Evolutionary conservation across 1,139 yeast genomes (phyloP).

Genomic region (Sugiyamaella grinbergsii): DNA sequence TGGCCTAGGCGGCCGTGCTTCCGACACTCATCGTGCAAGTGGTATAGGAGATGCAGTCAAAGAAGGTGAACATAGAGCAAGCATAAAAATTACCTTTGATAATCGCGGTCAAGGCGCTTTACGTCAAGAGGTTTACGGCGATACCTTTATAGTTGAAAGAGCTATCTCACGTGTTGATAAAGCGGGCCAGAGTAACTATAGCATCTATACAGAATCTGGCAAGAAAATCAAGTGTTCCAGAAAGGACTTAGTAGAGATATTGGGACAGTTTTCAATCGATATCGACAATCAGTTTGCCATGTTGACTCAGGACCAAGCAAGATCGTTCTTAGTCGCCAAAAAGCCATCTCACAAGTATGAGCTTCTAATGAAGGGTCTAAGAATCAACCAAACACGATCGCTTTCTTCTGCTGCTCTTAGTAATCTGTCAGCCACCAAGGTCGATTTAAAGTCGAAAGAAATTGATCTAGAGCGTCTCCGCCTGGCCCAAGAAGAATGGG

Average conservation of each 20-base stretch:
- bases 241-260: slow-evolving; percentile 64
- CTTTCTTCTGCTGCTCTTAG: slow-evolving; percentile 41
- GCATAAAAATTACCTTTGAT: slow-evolving; percentile 58
- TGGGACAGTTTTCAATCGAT: slow-evolving; percentile 71
- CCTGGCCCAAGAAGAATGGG: slow-evolving; percentile 17
- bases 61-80: slow-evolving; percentile 71
- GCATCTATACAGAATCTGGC: slow-evolving; percentile 55
- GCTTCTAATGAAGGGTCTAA: slow-evolving; percentile 78
- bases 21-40: slow-evolving; percentile 84
- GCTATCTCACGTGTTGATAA: slow-evolving; percentile 45
- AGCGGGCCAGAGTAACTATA: slow-evolving; percentile 54
- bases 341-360: slow-evolving; percentile 65
- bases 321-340: slow-evolving; percentile 62
- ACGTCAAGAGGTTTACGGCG: slow-evolving; percentile 66
- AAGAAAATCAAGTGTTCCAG: slow-evolving; percentile 61
- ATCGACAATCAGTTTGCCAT: slow-evolving; percentile 93
- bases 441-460: slow-evolving; percentile 15
- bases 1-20: slow-evolving; percentile 92
- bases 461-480: slow-evolving; percentile 19
- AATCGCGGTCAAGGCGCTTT: slow-evolving; percentile 67
- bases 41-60: slow-evolving; percentile 70
- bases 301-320: slow-evolving; percentile 90
- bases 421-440: slow-evolving; percentile 32
- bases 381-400: slow-evolving; percentile 53
- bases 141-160: slow-evolving; percentile 69